Conservation (phyloP, 176 grass and related monocot genomes). For the Dendrocalamus sinicus region DNA sequence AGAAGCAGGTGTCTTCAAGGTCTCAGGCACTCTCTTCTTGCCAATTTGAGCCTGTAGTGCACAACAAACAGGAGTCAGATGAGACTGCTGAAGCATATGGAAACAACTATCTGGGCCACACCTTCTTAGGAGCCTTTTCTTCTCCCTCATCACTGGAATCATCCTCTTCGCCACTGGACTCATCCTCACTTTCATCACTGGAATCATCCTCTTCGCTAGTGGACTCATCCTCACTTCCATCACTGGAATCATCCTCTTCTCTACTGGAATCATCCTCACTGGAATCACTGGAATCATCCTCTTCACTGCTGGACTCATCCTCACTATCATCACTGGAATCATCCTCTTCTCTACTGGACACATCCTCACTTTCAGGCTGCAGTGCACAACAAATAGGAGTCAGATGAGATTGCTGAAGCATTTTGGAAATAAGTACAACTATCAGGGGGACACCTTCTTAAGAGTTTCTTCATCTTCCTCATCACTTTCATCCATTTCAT, state of each 20-base stretch:
- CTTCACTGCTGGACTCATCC: background rate
- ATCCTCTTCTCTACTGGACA: slow-evolving; percentile 36
- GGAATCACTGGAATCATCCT: no score
- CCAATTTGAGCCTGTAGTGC: slow-evolving; percentile 49
- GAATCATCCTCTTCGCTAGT: no score
- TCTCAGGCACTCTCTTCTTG: slow-evolving; percentile 65
- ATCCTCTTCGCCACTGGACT: no score
- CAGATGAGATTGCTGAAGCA: slow-evolving; percentile 13
- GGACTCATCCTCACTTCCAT: no score
- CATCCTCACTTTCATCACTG: no score
- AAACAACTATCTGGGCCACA: slow-evolving; percentile 5
- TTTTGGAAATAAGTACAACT: background rate
- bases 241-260: no score
- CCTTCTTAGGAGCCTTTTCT: slow-evolving; percentile 69
- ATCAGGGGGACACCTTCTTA: slow-evolving; percentile 48
- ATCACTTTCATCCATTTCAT: slow-evolving; percentile 37
- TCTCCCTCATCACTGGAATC: slow-evolving; percentile 47
- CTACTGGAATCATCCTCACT: no score
- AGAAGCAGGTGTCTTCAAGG: slow-evolving; percentile 51
- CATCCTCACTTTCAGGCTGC: slow-evolving; percentile 52
- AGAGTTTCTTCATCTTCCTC: slow-evolving; percentile 68
- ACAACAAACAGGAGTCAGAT: background rate
- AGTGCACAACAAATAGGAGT: background rate
- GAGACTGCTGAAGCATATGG: background rate
- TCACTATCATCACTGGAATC: slow-evolving; percentile 22